These are phyloP conservation scores for Aphanomyces invadans DNA, from an alignment of 352 stramenopile species.

Conservation along the genomic window DNA sequence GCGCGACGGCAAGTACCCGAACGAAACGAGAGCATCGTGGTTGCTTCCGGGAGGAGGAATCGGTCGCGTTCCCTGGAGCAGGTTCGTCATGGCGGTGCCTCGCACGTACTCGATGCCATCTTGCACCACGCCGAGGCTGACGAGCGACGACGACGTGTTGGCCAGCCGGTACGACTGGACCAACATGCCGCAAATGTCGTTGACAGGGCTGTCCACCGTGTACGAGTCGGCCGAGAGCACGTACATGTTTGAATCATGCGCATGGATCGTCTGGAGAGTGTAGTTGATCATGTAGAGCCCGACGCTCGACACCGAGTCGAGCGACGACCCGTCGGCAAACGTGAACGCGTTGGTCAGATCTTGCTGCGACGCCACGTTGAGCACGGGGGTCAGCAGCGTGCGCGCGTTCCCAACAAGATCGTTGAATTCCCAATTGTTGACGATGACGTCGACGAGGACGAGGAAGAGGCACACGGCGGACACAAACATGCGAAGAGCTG, in stretches of 20 bases:
- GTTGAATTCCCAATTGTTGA: constrained; percentile 24
- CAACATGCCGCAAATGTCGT: neutral
- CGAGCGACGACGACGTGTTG: neutral
- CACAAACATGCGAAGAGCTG: neutral
- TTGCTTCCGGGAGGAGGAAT: neutral
- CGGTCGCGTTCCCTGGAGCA: neutral
- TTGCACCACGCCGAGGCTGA: neutral
- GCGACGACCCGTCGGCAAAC: neutral
- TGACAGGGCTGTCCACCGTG: neutral
- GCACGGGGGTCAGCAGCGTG: constrained; percentile 6
- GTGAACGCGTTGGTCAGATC: neutral
- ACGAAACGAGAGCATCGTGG: neutral
- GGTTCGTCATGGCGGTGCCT: constrained; percentile 2
- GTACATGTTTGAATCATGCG: neutral
- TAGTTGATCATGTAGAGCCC: neutral
- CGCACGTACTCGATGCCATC: constrained; percentile 13
- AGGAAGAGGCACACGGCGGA: neutral
- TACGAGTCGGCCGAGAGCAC: neutral
- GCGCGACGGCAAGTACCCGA: constrained; percentile 3
- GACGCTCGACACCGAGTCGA: neutral
- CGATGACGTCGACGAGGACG: neutral
- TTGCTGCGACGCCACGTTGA: neutral
- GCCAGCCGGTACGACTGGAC: neutral
- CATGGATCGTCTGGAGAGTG: neutral
- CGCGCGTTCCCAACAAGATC: constrained; percentile 1